These are phyloP conservation scores for Rhodotorula kratochvilovae DNA, from an alignment of 768 basidiomycete species.

Conservation along the genomic window DNA sequence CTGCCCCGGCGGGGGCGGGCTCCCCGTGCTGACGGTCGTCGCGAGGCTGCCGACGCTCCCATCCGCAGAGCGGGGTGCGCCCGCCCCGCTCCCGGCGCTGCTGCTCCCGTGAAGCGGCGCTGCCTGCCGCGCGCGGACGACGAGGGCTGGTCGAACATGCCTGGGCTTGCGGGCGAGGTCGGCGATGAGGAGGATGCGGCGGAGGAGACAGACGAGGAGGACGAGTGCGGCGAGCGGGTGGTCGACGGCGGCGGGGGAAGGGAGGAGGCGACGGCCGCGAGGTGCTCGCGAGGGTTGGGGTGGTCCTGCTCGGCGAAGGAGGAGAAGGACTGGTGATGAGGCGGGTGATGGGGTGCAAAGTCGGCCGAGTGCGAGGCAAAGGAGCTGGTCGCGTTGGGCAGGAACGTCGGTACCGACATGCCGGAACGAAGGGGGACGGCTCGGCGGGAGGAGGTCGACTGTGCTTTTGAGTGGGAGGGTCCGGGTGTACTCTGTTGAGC, in stretches of 20 bases:
- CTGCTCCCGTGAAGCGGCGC: not conserved
- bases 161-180: not conserved
- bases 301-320: not conserved
- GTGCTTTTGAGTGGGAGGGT: no score
- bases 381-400: not conserved
- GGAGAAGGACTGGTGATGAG: not conserved
- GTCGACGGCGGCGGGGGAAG: not conserved
- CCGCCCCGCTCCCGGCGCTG: not conserved
- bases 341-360: not conserved
- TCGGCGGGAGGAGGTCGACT: not conserved
- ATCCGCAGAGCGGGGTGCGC: not conserved
- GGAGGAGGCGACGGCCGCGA: not conserved
- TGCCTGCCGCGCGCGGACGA: not conserved
- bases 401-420: not conserved
- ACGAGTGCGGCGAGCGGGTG: conserved; percentile 1
- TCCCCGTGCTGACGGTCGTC: conserved; percentile 19
- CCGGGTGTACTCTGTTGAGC: no score
- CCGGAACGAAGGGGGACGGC: not conserved
- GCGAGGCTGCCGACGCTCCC: conserved; percentile 26
- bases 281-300: not conserved
- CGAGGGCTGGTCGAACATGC: not conserved
- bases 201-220: conserved; percentile 8
- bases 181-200: not conserved
- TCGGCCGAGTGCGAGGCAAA: not conserved
- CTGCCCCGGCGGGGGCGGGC: not conserved